Evolutionary conservation across 2,329 filamentous ascomycete species (phyloP).

Genomic region (Aspergillaceae sp.): DNA sequence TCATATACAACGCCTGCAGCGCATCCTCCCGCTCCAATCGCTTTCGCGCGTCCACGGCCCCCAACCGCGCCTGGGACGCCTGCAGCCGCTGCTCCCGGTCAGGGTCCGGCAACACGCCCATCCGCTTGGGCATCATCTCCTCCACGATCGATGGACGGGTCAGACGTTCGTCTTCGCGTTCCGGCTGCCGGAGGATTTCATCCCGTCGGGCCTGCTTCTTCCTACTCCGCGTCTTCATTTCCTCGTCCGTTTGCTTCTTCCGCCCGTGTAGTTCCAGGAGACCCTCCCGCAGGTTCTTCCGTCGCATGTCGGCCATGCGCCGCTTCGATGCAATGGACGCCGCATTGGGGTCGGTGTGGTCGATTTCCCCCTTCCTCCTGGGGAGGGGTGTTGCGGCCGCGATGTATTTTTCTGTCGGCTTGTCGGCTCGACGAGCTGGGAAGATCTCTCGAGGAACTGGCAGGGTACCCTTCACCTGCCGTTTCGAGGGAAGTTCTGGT

Average conservation of each 20-base stretch:
- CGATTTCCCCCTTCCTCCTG: conserved; percentile 21
- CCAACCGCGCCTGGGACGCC: conserved; percentile 30
- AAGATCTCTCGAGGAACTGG: conserved; percentile 80
- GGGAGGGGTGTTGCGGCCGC: conserved; percentile 51
- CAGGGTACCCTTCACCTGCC: conserved; percentile 62
- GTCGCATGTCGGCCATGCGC: conserved; percentile 61
- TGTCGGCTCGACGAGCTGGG: conserved; percentile 50
- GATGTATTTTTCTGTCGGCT: conserved; percentile 55
- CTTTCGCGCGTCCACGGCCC: conserved; percentile 43
- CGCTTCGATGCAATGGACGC: conserved; percentile 58
- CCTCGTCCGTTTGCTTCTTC: conserved; percentile 42
- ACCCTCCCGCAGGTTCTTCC: conserved; percentile 63
- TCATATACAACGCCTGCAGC: conserved; percentile 82
- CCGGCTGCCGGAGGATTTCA: conserved; percentile 52
- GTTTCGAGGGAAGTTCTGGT: conserved; percentile 46
- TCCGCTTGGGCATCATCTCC: conserved; percentile 42
- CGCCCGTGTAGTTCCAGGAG: conserved; percentile 61
- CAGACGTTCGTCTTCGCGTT: conserved; percentile 66
- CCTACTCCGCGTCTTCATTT: conserved; percentile 34
- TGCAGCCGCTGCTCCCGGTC: conserved; percentile 48
- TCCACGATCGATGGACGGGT: conserved; percentile 60
- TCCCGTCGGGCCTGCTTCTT: conserved; percentile 44
- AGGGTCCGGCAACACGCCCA: conserved; percentile 53
- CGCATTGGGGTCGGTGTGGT: conserved; percentile 33
- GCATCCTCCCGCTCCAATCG: conserved; percentile 57